phyloP scores from a whole-genome alignment of 23 red algal species.

The Gracilaria caudata region DNA sequence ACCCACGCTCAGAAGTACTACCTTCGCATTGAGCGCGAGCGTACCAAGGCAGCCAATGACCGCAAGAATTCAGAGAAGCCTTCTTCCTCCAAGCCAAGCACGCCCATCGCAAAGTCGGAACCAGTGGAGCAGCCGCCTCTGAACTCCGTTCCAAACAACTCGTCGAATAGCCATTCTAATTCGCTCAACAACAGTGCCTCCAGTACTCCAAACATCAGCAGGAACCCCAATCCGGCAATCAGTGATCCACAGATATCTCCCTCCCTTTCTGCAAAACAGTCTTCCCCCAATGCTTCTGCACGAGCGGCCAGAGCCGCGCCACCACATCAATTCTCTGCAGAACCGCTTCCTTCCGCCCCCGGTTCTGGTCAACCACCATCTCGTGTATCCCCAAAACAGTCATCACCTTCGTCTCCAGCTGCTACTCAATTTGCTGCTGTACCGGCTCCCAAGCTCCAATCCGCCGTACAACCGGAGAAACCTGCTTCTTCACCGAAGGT shows the following conservation, averaged over 20 bases:
- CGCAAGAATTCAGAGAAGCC: slow-evolving; percentile 18
- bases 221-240: slow-evolving; percentile 5
- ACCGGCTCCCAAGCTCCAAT: neutral
- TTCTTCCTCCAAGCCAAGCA: neutral
- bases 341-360: slow-evolving; percentile 3
- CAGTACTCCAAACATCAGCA: neutral
- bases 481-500: neutral
- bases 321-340: neutral
- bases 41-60: slow-evolving; percentile 45
- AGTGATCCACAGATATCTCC: neutral
- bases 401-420: neutral
- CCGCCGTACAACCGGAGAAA: neutral
- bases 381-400: neutral
- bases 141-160: neutral
- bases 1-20: slow-evolving; percentile 99
- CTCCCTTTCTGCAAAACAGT: neutral
- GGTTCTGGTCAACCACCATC: neutral
- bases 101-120: neutral
- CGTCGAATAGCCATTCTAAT: slow-evolving; percentile 8
- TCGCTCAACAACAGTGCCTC: slow-evolving; percentile 38
- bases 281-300: neutral
- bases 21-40: slow-evolving; percentile 80
- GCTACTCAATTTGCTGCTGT: neutral
- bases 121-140: neutral
- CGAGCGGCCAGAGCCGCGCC: neutral